Conservation (phyloP, 2,329 filamentous ascomycete species). For the Xylaria sp. region DNA sequence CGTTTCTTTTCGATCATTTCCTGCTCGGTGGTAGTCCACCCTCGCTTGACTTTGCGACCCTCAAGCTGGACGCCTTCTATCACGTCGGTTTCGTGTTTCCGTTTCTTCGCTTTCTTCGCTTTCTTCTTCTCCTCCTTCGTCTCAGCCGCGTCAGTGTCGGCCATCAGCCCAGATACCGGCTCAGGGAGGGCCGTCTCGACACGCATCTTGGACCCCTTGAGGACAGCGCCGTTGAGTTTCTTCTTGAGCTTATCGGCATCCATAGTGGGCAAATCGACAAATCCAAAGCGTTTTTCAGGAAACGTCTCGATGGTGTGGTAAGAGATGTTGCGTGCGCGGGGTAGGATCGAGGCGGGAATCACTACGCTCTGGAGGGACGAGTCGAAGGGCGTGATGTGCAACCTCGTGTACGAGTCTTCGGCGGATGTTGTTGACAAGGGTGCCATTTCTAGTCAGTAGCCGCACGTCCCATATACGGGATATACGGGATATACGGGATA, state of each 20-base stretch:
- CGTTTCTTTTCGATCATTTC: slow-evolving; percentile 61
- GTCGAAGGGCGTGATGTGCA: slow-evolving; percentile 91
- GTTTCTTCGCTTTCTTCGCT: slow-evolving; percentile 57
- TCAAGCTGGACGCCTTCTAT: slow-evolving; percentile 76
- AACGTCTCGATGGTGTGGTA: slow-evolving; percentile 88
- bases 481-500: no score
- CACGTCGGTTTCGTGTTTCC: slow-evolving; percentile 63
- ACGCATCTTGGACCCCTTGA: slow-evolving; percentile 86
- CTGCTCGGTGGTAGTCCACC: slow-evolving; percentile 80
- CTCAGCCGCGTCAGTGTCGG: slow-evolving; percentile 50
- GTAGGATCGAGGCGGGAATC: slow-evolving; percentile 73
- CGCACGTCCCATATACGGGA: slow-evolving; percentile 18
- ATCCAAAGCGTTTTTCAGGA: slow-evolving; percentile 91
- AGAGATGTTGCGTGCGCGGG: slow-evolving; percentile 81
- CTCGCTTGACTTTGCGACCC: slow-evolving; percentile 84
- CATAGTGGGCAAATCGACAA: slow-evolving; percentile 80
- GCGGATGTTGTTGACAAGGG: slow-evolving; percentile 29
- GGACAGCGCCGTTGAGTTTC: slow-evolving; percentile 86
- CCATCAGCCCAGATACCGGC: slow-evolving; percentile 58
- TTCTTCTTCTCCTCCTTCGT: slow-evolving; percentile 52
- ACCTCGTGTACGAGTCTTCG: slow-evolving; percentile 60
- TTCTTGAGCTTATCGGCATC: slow-evolving; percentile 92
- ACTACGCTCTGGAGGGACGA: slow-evolving; percentile 77
- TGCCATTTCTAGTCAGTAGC: slow-evolving; percentile 40
- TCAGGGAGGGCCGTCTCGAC: slow-evolving; percentile 82